Percentiles rank a stretch among this genome's conserved stretches.
phyloP scores from a whole-genome alignment of 306 rosid species.

The Alnus rubra region DNA sequence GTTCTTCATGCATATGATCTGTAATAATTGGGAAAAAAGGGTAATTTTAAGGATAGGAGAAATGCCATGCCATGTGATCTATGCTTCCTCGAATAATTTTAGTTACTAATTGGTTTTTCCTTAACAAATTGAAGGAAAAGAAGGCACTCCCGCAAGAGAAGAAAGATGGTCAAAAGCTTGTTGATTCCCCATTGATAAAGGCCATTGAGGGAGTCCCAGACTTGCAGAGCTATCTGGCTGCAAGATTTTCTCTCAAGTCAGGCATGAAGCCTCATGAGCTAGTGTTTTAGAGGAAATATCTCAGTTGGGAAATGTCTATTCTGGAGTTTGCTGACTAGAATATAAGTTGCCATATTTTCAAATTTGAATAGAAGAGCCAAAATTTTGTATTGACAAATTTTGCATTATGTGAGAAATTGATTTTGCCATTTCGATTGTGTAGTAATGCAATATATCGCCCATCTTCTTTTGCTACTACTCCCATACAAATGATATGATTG shows the following conservation, averaged over 20 bases:
- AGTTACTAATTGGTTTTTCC: background rate
- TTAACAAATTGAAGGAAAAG: background rate
- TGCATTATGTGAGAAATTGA: conserved; percentile 2
- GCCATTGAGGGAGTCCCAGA: background rate
- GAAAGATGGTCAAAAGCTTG: conserved; percentile 1
- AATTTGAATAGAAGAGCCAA: background rate
- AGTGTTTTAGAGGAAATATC: background rate
- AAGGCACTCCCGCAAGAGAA: background rate
- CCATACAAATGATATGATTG: background rate
- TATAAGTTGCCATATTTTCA: background rate
- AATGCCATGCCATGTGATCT: background rate
- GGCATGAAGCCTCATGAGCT: conserved; percentile 2
- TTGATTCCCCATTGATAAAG: conserved; percentile 1
- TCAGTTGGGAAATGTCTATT: conserved; percentile 2
- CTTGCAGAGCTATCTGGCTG: conserved; percentile 6
- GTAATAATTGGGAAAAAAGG: background rate
- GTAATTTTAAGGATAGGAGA: background rate
- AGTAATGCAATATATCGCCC: background rate
- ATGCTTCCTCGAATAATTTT: background rate
- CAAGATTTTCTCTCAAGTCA: background rate
- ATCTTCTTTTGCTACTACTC: background rate
- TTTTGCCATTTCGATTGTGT: background rate
- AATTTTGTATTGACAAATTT: conserved; percentile 6
- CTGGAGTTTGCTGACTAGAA: background rate
- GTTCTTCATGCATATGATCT: conserved; percentile 1